Evolutionary conservation across 495 filamentous ascomycete species (phyloP), one percentile per base, ranked within the genome.

Genomic region (Darksidea phi): DNA sequence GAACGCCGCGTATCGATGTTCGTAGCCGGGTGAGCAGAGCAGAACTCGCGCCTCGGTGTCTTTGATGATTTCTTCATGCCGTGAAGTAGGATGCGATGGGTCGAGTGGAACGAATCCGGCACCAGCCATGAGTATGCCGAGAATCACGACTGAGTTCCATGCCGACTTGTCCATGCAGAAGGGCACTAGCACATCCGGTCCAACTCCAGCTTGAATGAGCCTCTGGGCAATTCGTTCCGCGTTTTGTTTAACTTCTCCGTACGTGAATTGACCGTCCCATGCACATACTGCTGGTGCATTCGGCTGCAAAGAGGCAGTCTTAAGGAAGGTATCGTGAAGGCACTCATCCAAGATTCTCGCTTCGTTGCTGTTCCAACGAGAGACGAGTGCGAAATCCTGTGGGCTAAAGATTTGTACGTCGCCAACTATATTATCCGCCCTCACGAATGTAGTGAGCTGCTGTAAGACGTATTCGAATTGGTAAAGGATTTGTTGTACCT

Each of bases 241-340:
- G n/a, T 7, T 1, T n/a, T 4, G 1, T 2, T 62, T 41, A 10
- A 62, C 23, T 25, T 62, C 59, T 18, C 23, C 24, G 38, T 62
- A 62, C 1, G 59, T 55, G 4, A 54, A 13, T 10, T 34, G 5
- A 2, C 50, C 50, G 17, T 55, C 59, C 41, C 38, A 55, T 17
- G 59, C 49, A 20, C 17, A 34, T 12, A 62, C 46, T 21, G 57
- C 57, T 10, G 23, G 36, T 8, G 57, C 48, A 15, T 21, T 26
- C 28, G 28, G 28, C 10, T 32, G 28, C 28, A 10, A 32, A 32
- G 28, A 32, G 28, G 28, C 28, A 32, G 10, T 10, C 28, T 32
- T 32, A 3, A 32, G 10, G 37, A 85, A 78, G 0, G 79, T 51
- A 4, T 83, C 77, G 50, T 84, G 80, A n/a, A 84, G 75, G 58